phyloP scores from a whole-genome alignment of 805 yeast species.

The Starmerella geochares region DNA sequence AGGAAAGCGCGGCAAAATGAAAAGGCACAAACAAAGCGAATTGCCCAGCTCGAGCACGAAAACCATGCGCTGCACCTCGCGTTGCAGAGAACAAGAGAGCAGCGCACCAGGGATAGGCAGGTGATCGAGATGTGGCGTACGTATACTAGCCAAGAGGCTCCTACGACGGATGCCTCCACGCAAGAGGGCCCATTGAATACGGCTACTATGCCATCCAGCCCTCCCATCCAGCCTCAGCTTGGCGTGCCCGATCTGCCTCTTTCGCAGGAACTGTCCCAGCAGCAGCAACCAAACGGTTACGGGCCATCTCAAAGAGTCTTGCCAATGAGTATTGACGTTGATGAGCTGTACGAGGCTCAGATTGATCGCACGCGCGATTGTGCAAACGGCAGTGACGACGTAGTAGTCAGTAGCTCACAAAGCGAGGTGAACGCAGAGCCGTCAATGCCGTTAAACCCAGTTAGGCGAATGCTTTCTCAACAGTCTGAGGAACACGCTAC shows the following conservation, averaged over 20 bases:
- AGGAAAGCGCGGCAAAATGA: background rate
- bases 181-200: slow-evolving; percentile 2
- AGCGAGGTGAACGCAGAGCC: background rate
- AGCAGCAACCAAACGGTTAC: background rate
- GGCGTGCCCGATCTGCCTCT: background rate
- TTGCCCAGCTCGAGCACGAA: slow-evolving; percentile 5
- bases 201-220: slow-evolving; percentile 7
- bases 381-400: background rate
- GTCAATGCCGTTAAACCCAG: too few species aligned
- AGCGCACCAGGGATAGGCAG: slow-evolving; percentile 12
- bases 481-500: background rate
- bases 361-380: background rate
- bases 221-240: background rate
- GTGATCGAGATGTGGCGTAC: slow-evolving; percentile 11
- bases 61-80: slow-evolving; percentile 9
- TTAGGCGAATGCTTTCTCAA: too few species aligned
- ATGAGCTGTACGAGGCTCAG: slow-evolving; percentile 3
- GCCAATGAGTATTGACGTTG: slow-evolving; percentile 13
- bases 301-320: slow-evolving; percentile 10
- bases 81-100: background rate
- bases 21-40: background rate
- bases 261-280: background rate
- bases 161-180: slow-evolving; percentile 8
- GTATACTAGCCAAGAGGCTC: background rate
- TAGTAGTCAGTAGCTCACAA: background rate